Percentiles rank a stretch among this genome's conserved stretches.
These are phyloP conservation scores for Lasiodiplodia sp. DNA, from an alignment of 2,329 filamentous ascomycete species.

Conservation along the genomic window DNA sequence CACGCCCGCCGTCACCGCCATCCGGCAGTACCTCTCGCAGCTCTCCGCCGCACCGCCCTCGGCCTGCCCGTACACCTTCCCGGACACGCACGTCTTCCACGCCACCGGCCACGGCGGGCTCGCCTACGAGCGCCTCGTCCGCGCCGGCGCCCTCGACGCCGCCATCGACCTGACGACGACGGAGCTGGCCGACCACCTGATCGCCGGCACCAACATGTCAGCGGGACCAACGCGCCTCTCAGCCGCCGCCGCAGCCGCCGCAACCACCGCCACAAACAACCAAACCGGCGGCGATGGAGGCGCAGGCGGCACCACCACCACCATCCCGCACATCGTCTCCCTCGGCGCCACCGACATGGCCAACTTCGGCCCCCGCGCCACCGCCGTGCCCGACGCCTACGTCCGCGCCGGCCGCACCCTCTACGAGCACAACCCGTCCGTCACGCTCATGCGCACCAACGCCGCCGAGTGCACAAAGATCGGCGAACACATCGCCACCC, in stretches of 20 bases:
- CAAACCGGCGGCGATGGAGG: too few relatives aligned
- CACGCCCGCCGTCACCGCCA: conserved; percentile 67
- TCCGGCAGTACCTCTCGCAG: conserved; percentile 61
- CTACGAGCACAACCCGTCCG: conserved; percentile 70
- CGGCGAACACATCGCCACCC: conserved; percentile 63
- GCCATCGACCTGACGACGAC: conserved; percentile 76
- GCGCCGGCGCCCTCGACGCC: conserved; percentile 66
- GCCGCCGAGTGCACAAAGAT: conserved; percentile 63
- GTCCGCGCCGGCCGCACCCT: conserved; percentile 52
- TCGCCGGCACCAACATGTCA: conserved; percentile 67
- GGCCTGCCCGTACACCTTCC: conserved; percentile 45
- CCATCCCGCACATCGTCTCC: conserved; percentile 63
- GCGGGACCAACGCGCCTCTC: conserved; percentile 65
- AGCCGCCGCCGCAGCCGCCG: conserved; percentile 58
- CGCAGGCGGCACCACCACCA: neutral
- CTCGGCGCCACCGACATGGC: conserved; percentile 57
- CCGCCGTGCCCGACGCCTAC: conserved; percentile 64
- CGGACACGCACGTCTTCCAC: conserved; percentile 71
- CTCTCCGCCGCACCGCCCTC: conserved; percentile 1
- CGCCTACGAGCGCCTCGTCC: conserved; percentile 71
- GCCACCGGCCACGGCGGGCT: conserved; percentile 73
- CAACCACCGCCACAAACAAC: too few relatives aligned
- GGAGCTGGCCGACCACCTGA: conserved; percentile 69
- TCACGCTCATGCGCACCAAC: conserved; percentile 71
- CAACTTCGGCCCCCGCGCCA: conserved; percentile 65